Conservation (phyloP, 805 yeast species). For the Torulaspora maleeae region DNA sequence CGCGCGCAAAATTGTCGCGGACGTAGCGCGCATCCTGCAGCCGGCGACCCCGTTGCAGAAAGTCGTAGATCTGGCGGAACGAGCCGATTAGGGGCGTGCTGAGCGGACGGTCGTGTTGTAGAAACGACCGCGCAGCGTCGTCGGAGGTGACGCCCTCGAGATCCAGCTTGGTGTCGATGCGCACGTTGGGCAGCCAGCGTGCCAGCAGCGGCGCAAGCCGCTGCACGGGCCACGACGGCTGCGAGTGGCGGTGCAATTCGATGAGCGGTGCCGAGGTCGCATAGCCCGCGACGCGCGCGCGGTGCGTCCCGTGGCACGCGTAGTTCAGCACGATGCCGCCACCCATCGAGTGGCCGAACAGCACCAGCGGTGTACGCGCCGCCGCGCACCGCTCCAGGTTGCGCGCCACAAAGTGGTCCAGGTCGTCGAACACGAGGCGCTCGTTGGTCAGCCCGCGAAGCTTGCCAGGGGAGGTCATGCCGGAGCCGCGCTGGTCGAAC, state of each 20-base stretch:
- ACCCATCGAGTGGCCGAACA: conserved; percentile 79
- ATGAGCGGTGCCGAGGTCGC: conserved; percentile 59
- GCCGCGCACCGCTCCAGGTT: conserved; percentile 23
- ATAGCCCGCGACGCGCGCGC: conserved; percentile 44
- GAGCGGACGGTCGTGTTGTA: conserved; percentile 40
- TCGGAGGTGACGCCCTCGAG: conserved; percentile 53
- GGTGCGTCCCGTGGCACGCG: conserved; percentile 50
- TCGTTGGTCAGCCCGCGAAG: conserved; percentile 56
- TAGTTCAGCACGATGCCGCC: conserved; percentile 68
- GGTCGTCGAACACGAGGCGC: conserved; percentile 49
- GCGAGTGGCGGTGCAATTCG: conserved; percentile 50
- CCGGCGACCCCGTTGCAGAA: conserved; percentile 55
- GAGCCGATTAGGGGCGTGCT: conserved; percentile 49
- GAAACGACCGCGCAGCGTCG: conserved; percentile 42
- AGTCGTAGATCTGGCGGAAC: conserved; percentile 52
- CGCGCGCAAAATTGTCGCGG: conserved; percentile 24
- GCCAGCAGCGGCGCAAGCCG: conserved; percentile 41
- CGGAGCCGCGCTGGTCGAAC: conserved; percentile 76
- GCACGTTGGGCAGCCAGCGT: conserved; percentile 44
- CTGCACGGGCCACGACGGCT: conserved; percentile 47
- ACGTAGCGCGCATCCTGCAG: conserved; percentile 40
- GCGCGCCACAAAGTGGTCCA: conserved; percentile 46
- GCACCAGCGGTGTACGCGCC: conserved; percentile 35
- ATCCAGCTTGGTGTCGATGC: conserved; percentile 51
- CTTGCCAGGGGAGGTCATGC: conserved; percentile 54